phyloP scores from a whole-genome alignment of 441 rosid species.

The Pelargonium myrrhifolium region DNA sequence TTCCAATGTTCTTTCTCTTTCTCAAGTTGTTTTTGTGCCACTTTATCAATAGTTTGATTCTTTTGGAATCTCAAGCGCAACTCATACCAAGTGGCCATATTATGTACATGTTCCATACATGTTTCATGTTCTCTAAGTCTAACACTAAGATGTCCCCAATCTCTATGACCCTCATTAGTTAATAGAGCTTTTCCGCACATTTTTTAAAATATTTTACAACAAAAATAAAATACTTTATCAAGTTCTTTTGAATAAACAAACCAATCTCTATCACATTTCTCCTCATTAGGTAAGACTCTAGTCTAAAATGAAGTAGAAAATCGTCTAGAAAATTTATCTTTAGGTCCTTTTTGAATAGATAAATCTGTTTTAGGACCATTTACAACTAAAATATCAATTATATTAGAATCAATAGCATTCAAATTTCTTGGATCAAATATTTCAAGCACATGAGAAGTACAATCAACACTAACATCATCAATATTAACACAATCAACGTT shows the following conservation, averaged over 20 bases:
- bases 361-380: background rate
- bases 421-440: too few relatives aligned
- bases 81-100: background rate
- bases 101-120: background rate
- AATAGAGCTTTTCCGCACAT: background rate
- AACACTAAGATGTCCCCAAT: background rate
- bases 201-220: background rate
- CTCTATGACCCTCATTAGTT: background rate
- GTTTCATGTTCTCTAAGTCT: background rate
- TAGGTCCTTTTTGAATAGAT: background rate
- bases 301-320: background rate
- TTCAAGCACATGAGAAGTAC: too few relatives aligned
- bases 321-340: background rate
- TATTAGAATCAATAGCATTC: too few relatives aligned
- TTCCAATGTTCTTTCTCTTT: background rate
- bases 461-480: too few relatives aligned
- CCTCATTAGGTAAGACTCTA: background rate
- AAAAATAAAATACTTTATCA: background rate
- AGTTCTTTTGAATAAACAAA: background rate
- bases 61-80: background rate
- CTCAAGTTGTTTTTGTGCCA: background rate
- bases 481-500: too few relatives aligned
- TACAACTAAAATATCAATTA: background rate
- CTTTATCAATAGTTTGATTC: background rate
- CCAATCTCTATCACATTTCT: background rate